A percentile compares a stretch with the other conserved stretches of the same genome.
phyloP scores from a whole-genome alignment of 2,329 filamentous ascomycete genomes.

The Biscogniauxia mediterranea region DNA sequence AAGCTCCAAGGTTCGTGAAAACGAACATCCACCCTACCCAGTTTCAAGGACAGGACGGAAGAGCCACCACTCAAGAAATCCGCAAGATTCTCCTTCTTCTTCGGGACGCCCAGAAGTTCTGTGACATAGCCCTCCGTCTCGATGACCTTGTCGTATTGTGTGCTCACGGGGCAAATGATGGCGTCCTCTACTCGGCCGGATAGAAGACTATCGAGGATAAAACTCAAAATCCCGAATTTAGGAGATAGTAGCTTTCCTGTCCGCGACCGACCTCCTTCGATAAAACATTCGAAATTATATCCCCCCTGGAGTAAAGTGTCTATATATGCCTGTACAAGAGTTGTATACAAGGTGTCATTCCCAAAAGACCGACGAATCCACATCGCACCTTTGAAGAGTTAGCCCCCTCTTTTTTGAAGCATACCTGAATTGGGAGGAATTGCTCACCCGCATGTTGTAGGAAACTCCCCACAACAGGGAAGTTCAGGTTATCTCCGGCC shows the following conservation, averaged over 20 bases:
- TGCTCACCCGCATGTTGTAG: slow-evolving; percentile 78
- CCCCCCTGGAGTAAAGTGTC: slow-evolving; percentile 88
- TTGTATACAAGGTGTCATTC: slow-evolving; percentile 84
- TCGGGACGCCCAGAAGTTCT: slow-evolving; percentile 89
- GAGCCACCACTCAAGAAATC: slow-evolving; percentile 85
- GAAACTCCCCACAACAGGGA: slow-evolving; percentile 85
- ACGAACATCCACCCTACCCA: slow-evolving; percentile 89
- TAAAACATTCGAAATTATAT: slow-evolving; percentile 96
- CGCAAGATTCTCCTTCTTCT: slow-evolving; percentile 89
- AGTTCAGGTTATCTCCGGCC: slow-evolving; percentile 93
- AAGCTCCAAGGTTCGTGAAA: slow-evolving; percentile 98
- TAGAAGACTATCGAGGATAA: slow-evolving; percentile 85
- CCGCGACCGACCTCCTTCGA: slow-evolving; percentile 88
- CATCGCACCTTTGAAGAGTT: slow-evolving; percentile 62
- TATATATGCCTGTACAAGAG: slow-evolving; percentile 94
- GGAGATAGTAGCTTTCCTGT: slow-evolving; percentile 92
- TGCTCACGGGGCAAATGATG: slow-evolving; percentile 92
- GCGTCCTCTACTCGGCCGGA: slow-evolving; percentile 86
- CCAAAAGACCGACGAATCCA: slow-evolving; percentile 93
- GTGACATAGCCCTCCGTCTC: slow-evolving; percentile 97
- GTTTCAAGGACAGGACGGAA: slow-evolving; percentile 81
- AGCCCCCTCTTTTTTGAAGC: not conserved
- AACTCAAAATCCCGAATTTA: slow-evolving; percentile 93
- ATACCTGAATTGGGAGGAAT: not conserved
- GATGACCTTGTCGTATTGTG: slow-evolving; percentile 98